Conservation (phyloP, 768 basidiomycete species). For the Pholiota molesta region DNA sequence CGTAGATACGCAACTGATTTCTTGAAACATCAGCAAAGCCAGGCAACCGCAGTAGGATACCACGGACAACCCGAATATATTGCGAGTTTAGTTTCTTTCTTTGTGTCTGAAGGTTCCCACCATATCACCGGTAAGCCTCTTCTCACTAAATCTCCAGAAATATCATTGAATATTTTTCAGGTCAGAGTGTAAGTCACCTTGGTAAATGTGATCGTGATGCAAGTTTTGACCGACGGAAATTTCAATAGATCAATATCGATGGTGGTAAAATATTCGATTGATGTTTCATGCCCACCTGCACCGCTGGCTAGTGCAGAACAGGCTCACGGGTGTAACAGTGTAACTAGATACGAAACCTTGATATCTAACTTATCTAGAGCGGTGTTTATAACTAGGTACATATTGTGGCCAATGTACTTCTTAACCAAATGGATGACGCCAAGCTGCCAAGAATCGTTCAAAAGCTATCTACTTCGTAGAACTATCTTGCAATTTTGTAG, state of each 20-base stretch:
- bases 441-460: too few relatives aligned
- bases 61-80: slow-evolving; percentile 33
- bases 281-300: neutral
- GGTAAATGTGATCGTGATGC: neutral
- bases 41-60: slow-evolving; percentile 19
- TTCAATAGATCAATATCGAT: slow-evolving; percentile 8
- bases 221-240: neutral
- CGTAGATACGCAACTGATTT: neutral
- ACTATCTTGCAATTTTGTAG: too few relatives aligned
- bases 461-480: too few relatives aligned
- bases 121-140: slow-evolving; percentile 33
- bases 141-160: neutral
- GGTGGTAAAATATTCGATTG: slow-evolving; percentile 13
- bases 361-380: too few relatives aligned
- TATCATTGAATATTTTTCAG: neutral
- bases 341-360: too few relatives aligned
- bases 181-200: slow-evolving; percentile 9
- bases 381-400: too few relatives aligned
- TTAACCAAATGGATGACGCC: too few relatives aligned
- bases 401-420: too few relatives aligned
- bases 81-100: slow-evolving; percentile 36
- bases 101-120: slow-evolving; percentile 35
- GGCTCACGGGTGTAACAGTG: too few relatives aligned
- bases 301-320: too few relatives aligned
- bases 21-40: slow-evolving; percentile 7